phyloP scores from a whole-genome alignment of 2,329 filamentous ascomycete species.

The Fusarium pilosicola region DNA sequence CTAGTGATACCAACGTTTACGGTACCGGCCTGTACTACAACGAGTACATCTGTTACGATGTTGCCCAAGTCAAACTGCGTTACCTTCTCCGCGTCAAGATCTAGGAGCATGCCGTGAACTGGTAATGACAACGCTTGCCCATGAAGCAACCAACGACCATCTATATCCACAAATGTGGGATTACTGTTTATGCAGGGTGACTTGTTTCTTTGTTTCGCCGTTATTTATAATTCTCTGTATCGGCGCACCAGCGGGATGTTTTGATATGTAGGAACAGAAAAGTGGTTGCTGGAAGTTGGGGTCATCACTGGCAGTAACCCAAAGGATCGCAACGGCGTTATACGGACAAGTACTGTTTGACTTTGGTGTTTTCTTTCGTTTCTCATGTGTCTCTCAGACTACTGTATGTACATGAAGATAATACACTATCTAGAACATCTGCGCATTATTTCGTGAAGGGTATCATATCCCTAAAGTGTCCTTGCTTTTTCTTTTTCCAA shows the following conservation, averaged over 20 bases:
- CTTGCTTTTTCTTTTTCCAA: background rate
- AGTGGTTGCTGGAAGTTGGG: background rate
- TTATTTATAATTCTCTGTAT: background rate
- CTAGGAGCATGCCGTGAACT: constrained; percentile 26
- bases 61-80: constrained; percentile 74
- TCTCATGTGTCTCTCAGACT: background rate
- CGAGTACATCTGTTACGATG: constrained; percentile 78
- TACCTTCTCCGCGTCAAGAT: constrained; percentile 74
- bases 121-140: background rate
- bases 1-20: constrained; percentile 59
- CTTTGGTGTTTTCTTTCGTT: background rate
- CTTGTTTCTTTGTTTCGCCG: background rate
- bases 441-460: constrained; percentile 15
- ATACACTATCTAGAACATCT: constrained; percentile 1
- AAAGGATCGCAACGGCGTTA: background rate
- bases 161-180: background rate
- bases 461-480: constrained; percentile 3
- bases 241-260: background rate
- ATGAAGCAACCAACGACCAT: background rate
- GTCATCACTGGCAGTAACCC: background rate
- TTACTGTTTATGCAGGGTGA: background rate
- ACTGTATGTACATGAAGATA: constrained; percentile 6
- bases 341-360: background rate
- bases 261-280: background rate
- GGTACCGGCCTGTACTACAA: constrained; percentile 70